Base-by-base conservation (phyloP, 179 eudicot species). In the Gypsophila paniculata region DNA sequence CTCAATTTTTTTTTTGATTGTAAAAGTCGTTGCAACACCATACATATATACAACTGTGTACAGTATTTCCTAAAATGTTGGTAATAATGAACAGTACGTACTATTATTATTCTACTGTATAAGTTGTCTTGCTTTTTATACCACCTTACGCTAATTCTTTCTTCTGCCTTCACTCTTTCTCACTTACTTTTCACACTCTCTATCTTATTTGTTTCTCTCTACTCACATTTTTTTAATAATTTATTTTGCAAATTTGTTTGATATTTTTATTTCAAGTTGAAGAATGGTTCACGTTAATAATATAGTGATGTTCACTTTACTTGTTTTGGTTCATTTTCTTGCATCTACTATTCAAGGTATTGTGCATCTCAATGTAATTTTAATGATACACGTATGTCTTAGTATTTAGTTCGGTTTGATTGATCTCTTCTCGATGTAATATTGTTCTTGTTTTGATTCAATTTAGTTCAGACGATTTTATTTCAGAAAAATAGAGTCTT, bases 261-360 rank as follows among this genome's bases (percentile, higher is more conserved):
- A 19, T 18, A n/a, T 8, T 18, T 42, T 65, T 21, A 6, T 65
- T 21, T 0, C 14, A 0, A 25, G 5, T 23, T 42, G 18, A 65
- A 57, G 9, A 38, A 36, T 65, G 68, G 68, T 21, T 14, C 29
- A 2, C 39, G 17, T 18, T 8, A 52, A 11, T 34, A 32, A 11
- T 34, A 32, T 32, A 68, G n/a, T 25, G 1, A 26, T 49, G 18
- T 15, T 32, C 15, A 9, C 25, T 18, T 15, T 57, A 26, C 49
- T 8, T 32, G 51, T 18, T 39, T 67, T 57, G 42, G 18, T 3
- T n/a, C 15, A 1, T 54, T 62, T 21, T 44, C 65, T 22, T 34
- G 13, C 69, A 26, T 34, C 61, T 7, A 69, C 78, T 11, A 52
- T 49, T 61, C 18, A 75, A 61, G 78, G 78, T 58, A 58, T 9